These are phyloP conservation scores for Barbatosphaeria neglecta DNA, from an alignment of 495 filamentous ascomycete genomes.

Conservation along the genomic window DNA sequence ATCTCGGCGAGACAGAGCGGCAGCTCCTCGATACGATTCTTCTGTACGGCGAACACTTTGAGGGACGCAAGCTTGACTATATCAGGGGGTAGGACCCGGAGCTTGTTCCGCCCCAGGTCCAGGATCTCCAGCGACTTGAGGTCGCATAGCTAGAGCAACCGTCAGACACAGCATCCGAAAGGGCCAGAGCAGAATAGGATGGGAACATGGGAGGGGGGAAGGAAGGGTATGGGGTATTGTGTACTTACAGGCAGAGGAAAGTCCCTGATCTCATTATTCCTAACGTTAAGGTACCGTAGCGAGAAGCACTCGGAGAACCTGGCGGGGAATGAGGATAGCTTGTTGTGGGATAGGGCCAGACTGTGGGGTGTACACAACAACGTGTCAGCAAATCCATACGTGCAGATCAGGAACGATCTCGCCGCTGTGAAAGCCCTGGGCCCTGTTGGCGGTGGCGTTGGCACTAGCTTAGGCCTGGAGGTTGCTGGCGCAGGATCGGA, in stretches of 20 bases:
- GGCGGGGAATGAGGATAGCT: conserved; percentile 61
- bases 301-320: conserved; percentile 78
- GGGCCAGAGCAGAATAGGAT: not conserved
- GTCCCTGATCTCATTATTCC: conserved; percentile 75
- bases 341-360: conserved; percentile 83
- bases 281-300: conserved; percentile 88
- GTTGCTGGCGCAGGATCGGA: too few species aligned
- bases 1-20: conserved; percentile 79
- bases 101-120: conserved; percentile 78
- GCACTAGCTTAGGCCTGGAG: too few species aligned
- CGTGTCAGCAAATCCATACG: conserved; percentile 4
- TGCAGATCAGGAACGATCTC: too few species aligned
- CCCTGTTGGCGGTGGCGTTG: too few species aligned
- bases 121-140: conserved; percentile 82
- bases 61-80: conserved; percentile 65
- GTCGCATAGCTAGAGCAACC: conserved; percentile 48
- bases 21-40: conserved; percentile 74
- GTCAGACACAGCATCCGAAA: conserved; percentile 2
- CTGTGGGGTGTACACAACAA: conserved; percentile 30
- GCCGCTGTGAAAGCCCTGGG: too few species aligned
- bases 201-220: not conserved
- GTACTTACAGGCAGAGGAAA: conserved; percentile 74
- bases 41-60: conserved; percentile 67
- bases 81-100: conserved; percentile 64
- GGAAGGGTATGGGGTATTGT: not conserved